Evolutionary conservation across 176 grass and related monocot genomes (phyloP).

Genomic region (Elaeis guineensis): DNA sequence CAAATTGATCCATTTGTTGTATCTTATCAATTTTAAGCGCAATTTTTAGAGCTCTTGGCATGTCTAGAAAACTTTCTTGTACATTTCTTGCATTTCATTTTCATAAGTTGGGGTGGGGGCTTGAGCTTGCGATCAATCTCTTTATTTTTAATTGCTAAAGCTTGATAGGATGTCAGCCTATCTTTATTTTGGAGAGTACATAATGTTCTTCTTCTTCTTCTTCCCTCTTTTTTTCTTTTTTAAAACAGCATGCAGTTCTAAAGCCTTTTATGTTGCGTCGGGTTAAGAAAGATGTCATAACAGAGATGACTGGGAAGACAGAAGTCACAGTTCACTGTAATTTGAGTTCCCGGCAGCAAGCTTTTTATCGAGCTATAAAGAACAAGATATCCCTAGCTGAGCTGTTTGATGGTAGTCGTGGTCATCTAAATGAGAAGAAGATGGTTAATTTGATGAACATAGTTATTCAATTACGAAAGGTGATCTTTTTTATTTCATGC

Average conservation of each 20-base stretch:
- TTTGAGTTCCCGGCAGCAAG: constrained; percentile 94
- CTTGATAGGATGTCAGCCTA: too few species aligned
- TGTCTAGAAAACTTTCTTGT: too few species aligned
- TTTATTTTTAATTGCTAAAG: too few species aligned
- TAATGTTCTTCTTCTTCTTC: too few species aligned
- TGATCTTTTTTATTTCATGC: constrained; percentile 16
- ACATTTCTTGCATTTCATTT: too few species aligned
- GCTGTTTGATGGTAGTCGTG: constrained; percentile 80
- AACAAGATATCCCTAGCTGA: constrained; percentile 98
- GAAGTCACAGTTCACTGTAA: constrained; percentile 91
- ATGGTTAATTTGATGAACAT: constrained; percentile 99
- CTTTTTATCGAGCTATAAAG: constrained; percentile 98
- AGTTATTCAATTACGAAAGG: constrained; percentile 97
- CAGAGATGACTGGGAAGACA: constrained; percentile 97
- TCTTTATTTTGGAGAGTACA: too few species aligned
- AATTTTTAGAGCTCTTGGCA: too few species aligned
- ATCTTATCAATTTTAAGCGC: too few species aligned
- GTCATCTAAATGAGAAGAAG: constrained; percentile 93
- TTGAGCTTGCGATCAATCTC: too few species aligned
- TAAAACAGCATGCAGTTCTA: constrained; percentile 80
- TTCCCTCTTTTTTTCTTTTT: not conserved
- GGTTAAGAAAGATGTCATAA: constrained; percentile 98
- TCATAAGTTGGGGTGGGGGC: too few species aligned
- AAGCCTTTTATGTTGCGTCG: constrained; percentile 98
- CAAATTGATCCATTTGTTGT: too few species aligned